Percentiles rank a stretch among this genome's conserved stretches.
Evolutionary conservation across 495 filamentous ascomycete genomes (phyloP).

Genomic region (Aspergillus haitiensis): DNA sequence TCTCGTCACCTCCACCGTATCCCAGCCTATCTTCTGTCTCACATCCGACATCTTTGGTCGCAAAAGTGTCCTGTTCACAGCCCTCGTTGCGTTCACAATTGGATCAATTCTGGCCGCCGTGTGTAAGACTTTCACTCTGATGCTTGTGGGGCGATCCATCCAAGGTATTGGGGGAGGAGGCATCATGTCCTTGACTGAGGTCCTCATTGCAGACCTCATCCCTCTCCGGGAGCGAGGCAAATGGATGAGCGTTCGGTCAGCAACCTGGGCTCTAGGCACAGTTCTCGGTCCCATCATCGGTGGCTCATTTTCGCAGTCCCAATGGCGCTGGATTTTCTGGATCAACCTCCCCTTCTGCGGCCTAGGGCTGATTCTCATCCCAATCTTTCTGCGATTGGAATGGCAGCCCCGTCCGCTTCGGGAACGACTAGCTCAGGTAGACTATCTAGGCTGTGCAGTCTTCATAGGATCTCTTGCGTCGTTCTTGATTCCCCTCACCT

Average conservation of each 20-base stretch:
- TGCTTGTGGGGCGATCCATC: conserved; percentile 33
- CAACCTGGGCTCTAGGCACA: conserved; percentile 26
- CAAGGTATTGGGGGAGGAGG: conserved; percentile 40
- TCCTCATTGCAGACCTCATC: conserved; percentile 41
- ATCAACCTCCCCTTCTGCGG: conserved; percentile 60
- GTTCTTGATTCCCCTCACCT: conserved; percentile 56
- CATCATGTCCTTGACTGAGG: conserved; percentile 30
- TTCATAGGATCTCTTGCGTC: conserved; percentile 45
- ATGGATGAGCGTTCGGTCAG: conserved; percentile 30
- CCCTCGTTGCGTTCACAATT: conserved; percentile 37
- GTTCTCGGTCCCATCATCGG: conserved; percentile 39
- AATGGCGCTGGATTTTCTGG: conserved; percentile 62
- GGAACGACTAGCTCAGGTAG: conserved; percentile 41
- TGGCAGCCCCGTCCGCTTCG: conserved; percentile 21
- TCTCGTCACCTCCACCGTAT: conserved; percentile 45
- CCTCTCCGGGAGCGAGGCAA: conserved; percentile 37
- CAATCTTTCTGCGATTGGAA: conserved; percentile 45
- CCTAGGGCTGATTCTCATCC: conserved; percentile 46
- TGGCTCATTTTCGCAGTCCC: conserved; percentile 13
- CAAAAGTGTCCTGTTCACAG: conserved; percentile 39
- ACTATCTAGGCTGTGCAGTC: conserved; percentile 53
- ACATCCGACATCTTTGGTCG: conserved; percentile 55
- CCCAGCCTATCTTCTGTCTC: conserved; percentile 40
- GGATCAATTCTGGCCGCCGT: conserved; percentile 45
- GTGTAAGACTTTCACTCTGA: conserved; percentile 28